These are phyloP conservation scores for Phyllosticta citriasiana DNA, from an alignment of 2,329 filamentous ascomycete species.

Conservation along the genomic window DNA sequence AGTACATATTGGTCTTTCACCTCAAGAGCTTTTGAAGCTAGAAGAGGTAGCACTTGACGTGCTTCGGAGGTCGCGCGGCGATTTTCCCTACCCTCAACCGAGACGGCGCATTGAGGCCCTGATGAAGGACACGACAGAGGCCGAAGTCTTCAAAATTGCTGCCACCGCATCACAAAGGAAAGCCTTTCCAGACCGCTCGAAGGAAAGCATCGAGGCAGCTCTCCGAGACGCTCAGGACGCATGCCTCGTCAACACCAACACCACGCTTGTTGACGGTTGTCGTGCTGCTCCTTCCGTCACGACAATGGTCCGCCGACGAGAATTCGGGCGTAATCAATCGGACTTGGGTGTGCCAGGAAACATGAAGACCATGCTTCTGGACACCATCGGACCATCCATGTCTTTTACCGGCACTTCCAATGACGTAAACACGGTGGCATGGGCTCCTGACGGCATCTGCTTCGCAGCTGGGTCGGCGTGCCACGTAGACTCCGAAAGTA, in stretches of 20 bases:
- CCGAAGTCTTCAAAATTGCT: constrained; percentile 16
- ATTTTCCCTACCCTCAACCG: not conserved
- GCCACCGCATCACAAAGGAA: constrained; percentile 13
- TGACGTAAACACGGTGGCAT: constrained; percentile 47
- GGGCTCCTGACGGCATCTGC: constrained; percentile 43
- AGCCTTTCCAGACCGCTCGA: constrained; percentile 10
- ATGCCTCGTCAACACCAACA: constrained; percentile 11
- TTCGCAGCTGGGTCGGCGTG: constrained; percentile 51
- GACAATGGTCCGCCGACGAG: constrained; percentile 21
- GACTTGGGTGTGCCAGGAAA: constrained; percentile 15
- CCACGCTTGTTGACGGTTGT: not conserved
- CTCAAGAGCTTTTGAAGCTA: constrained; percentile 19
- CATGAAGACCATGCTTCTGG: constrained; percentile 21
- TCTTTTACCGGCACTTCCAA: constrained; percentile 49
- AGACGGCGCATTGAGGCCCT: constrained; percentile 10
- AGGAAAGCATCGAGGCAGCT: constrained; percentile 21
- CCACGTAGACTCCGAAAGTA: constrained; percentile 44
- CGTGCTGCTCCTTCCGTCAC: not conserved
- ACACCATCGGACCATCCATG: constrained; percentile 34
- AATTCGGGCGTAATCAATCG: constrained; percentile 19
- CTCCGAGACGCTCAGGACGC: constrained; percentile 21
- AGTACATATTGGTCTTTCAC: constrained; percentile 25
- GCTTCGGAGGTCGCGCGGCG: not conserved
- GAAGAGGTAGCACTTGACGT: constrained; percentile 13
- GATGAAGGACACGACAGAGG: constrained; percentile 17